Conservation (phyloP, 495 filamentous ascomycete species). For the Aspergillus nanangensis region DNA sequence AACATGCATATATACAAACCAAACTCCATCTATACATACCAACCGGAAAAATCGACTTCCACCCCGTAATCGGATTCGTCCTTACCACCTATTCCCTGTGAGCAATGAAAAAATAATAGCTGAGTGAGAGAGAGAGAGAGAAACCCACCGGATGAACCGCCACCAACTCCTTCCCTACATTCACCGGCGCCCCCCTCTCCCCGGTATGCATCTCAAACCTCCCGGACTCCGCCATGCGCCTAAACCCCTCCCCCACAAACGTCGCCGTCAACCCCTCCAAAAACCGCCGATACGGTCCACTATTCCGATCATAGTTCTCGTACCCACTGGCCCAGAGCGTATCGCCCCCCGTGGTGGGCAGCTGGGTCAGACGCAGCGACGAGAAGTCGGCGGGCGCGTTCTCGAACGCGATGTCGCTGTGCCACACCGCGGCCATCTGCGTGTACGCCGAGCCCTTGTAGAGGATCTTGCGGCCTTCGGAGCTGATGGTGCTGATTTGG, state of each 20-base stretch:
- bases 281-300: conserved; percentile 54
- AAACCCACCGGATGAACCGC: conserved; percentile 51
- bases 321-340: conserved; percentile 71
- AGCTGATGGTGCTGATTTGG: conserved; percentile 65
- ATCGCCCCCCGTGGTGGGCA: conserved; percentile 60
- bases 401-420: conserved; percentile 64
- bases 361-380: conserved; percentile 45
- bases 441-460: conserved; percentile 15
- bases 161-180: conserved; percentile 49
- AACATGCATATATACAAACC: not conserved
- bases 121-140: too few species aligned
- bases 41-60: conserved; percentile 68
- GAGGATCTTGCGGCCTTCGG: conserved; percentile 50
- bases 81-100: conserved; percentile 54
- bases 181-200: conserved; percentile 58
- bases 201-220: conserved; percentile 48
- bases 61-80: conserved; percentile 73
- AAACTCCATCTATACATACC: conserved; percentile 19
- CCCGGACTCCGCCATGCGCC: conserved; percentile 13
- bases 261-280: conserved; percentile 59
- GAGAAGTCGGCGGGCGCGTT: conserved; percentile 57
- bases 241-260: conserved; percentile 28
- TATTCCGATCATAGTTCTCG: conserved; percentile 69
- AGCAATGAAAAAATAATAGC: not conserved
- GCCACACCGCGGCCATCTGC: conserved; percentile 39